phyloP scores from a whole-genome alignment of 2,329 filamentous ascomycete species.

The Sclerotiophoma versabilis region DNA sequence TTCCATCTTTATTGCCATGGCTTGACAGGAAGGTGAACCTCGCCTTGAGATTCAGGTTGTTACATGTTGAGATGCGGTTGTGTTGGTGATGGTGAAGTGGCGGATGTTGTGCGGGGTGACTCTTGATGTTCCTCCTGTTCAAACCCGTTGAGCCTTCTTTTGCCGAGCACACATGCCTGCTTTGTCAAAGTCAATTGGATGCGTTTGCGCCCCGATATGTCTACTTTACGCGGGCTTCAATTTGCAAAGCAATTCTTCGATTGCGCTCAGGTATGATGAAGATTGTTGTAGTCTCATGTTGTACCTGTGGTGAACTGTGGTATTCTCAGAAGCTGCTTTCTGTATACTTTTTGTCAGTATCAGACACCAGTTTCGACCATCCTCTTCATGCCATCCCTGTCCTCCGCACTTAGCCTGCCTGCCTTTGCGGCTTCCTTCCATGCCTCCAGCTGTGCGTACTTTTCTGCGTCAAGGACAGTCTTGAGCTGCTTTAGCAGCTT shows the following conservation, averaged over 20 bases:
- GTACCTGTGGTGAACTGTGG: neutral
- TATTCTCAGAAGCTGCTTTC: neutral
- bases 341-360: neutral
- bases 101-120: slow-evolving; percentile 9
- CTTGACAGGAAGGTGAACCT: neutral
- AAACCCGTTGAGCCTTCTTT: slow-evolving; percentile 4
- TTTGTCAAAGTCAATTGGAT: slow-evolving; percentile 12
- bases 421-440: slow-evolving; percentile 50
- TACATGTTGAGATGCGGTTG: slow-evolving; percentile 1
- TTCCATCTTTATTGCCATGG: neutral
- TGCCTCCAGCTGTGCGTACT: slow-evolving; percentile 41
- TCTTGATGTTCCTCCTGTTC: slow-evolving; percentile 9
- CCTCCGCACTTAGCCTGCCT: slow-evolving; percentile 38
- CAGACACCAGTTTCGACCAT: slow-evolving; percentile 32
- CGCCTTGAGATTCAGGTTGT: neutral
- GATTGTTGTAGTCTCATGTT: neutral
- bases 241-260: neutral
- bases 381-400: slow-evolving; percentile 43
- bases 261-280: neutral
- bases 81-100: slow-evolving; percentile 12
- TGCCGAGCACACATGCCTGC: slow-evolving; percentile 10
- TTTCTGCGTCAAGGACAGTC: slow-evolving; percentile 22
- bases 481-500: slow-evolving; percentile 50
- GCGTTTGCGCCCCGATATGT: neutral
- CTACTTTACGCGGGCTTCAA: neutral